A percentile compares a stretch with the other conserved stretches of the same genome.
These are phyloP conservation scores for Talaromyces sp. DNA, from an alignment of 2,329 filamentous ascomycete species.

Conservation along the genomic window DNA sequence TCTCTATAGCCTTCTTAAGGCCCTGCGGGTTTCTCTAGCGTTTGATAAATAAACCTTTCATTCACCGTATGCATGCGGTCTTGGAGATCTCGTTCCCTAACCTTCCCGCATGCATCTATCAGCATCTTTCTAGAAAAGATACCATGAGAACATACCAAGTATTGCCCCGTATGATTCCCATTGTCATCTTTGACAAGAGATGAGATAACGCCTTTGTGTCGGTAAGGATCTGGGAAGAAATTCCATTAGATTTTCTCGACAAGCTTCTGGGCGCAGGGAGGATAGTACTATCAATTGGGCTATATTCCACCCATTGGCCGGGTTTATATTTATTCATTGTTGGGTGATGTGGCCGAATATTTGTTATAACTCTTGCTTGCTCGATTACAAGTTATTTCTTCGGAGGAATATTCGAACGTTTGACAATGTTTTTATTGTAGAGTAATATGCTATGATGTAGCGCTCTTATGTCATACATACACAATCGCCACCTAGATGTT, in stretches of 20 bases:
- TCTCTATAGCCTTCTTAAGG: background rate
- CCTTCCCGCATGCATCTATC: background rate
- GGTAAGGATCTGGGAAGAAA: constrained; percentile 3
- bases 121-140: background rate
- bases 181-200: constrained; percentile 3
- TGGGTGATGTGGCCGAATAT: background rate
- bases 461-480: background rate
- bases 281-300: constrained; percentile 6
- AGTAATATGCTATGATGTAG: background rate
- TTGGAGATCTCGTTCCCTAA: constrained; percentile 5
- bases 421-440: background rate
- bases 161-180: constrained; percentile 5
- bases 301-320: constrained; percentile 12
- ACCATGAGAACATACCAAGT: constrained; percentile 1
- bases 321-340: constrained; percentile 6
- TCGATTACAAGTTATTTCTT: background rate
- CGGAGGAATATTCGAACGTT: background rate
- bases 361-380: background rate
- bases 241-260: background rate
- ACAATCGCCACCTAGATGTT: background rate
- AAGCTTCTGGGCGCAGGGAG: background rate
- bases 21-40: constrained; percentile 1
- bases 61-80: constrained; percentile 9
- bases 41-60: constrained; percentile 10
- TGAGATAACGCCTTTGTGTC: constrained; percentile 8